Evolutionary conservation across 1,139 yeast genomes (phyloP).

Genomic region (Scheffersomyces insectosa): DNA sequence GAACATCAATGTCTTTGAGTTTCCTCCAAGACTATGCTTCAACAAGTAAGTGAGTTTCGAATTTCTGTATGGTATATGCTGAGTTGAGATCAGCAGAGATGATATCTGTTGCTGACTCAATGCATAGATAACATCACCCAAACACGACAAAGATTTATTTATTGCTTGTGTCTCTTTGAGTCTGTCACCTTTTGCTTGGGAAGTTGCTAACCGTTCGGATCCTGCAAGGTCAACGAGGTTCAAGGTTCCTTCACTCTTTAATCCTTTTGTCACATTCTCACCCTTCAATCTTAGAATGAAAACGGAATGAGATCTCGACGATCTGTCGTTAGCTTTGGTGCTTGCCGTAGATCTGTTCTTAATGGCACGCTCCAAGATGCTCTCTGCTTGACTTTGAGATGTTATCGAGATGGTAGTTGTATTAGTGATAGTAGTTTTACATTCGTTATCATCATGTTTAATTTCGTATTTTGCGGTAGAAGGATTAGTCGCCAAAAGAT

Average conservation of each 20-base stretch:
- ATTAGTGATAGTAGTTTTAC: conserved; percentile 62
- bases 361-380: conserved; percentile 54
- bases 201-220: conserved; percentile 76
- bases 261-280: conserved; percentile 49
- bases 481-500: conserved; percentile 48
- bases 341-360: conserved; percentile 76
- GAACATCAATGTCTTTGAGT: conserved; percentile 90
- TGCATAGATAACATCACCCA: conserved; percentile 89
- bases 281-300: conserved; percentile 69
- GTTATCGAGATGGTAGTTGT: conserved; percentile 51
- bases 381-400: conserved; percentile 51
- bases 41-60: conserved; percentile 75
- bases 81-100: conserved; percentile 36
- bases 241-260: conserved; percentile 57
- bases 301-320: conserved; percentile 70
- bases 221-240: conserved; percentile 87
- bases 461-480: conserved; percentile 58
- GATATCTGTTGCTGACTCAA: conserved; percentile 43
- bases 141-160: conserved; percentile 81
- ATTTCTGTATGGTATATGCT: conserved; percentile 55
- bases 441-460: conserved; percentile 60
- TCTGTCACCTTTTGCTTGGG: conserved; percentile 79
- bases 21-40: conserved; percentile 82
- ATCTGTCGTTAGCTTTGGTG: conserved; percentile 77
- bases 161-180: conserved; percentile 87